Base-by-base conservation (phyloP, 2,329 filamentous ascomycete genomes). In the Aspergillus niger region DNA sequence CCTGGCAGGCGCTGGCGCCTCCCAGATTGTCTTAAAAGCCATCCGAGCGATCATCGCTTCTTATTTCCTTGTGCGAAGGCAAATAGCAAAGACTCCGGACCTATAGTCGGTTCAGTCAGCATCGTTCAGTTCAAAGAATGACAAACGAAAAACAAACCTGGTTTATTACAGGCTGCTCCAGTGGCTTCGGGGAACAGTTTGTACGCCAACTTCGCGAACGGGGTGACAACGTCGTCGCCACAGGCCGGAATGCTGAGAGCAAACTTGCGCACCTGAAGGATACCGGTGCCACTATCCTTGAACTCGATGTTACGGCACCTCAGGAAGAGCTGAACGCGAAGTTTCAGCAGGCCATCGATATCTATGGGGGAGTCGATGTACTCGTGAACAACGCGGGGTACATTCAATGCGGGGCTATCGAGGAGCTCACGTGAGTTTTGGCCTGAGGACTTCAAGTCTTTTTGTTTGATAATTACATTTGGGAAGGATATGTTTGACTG, bases 381-480 rank as follows among this genome's bases (percentile, higher is more conserved):
- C 76, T 83, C 17, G 67, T 84, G 64, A 84, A 83, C 30, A 76
- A 80, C 0, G 81, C 81, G 0, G 82, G 79, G 1, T 71, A 71
- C 49, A 47, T 66, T 68, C 5, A 65, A 3, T 58, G 60, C 30
- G 68, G 71, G 7, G 17, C 20, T 15, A 58, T 67, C 5, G 76
- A 77, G 59, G 68, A 72, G 15, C 47, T 65, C 0, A 57, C 43
- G 72, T 74, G 63, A 17, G 64, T 56, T 3, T 17, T 13, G 36
- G 43, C 41, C 17, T 22, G 20, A 22, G 8, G 41, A 13, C 20
- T 8, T 5, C 15, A 5, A 24, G 41, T 5, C 17, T 17, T 22
- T 15, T 5, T 11, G 7, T 17, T 22, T 6, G 41, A 13, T 4
- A 5, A 36, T 13, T 1, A 4, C 10, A 36, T 13, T 36, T 15